Evolutionary conservation across 2,329 filamentous ascomycete species (phyloP).

Genomic region (Cladosporium sp.): DNA sequence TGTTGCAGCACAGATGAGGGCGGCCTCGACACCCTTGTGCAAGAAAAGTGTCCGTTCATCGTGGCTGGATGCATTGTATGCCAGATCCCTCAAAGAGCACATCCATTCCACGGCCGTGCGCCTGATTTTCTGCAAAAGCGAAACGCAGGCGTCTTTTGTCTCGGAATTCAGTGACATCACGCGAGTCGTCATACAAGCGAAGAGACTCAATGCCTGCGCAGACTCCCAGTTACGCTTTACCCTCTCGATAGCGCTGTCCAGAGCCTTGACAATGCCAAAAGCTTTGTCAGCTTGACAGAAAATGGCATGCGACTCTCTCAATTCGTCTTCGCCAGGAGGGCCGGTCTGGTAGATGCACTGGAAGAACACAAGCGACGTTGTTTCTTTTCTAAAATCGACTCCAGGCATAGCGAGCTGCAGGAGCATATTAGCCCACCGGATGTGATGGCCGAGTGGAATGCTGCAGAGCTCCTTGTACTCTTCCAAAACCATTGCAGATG

Average conservation of each 20-base stretch:
- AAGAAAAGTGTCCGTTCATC: constrained; percentile 23
- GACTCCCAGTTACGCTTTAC: constrained; percentile 27
- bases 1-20: constrained; percentile 50
- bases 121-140: constrained; percentile 37
- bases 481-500: constrained; percentile 40
- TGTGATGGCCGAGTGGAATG: constrained; percentile 40
- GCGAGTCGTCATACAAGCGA: constrained; percentile 19
- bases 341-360: constrained; percentile 53
- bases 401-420: constrained; percentile 47
- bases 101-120: constrained; percentile 47
- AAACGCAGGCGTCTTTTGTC: constrained; percentile 8
- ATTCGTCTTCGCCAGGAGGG: constrained; percentile 32
- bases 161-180: constrained; percentile 17
- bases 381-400: constrained; percentile 55
- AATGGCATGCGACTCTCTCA: constrained; percentile 44
- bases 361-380: constrained; percentile 44
- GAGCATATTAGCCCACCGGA: constrained; percentile 45
- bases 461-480: constrained; percentile 50
- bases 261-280: constrained; percentile 1
- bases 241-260: constrained; percentile 13
- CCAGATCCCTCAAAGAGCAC: constrained; percentile 40
- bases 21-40: constrained; percentile 44
- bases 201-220: constrained; percentile 17
- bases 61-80: constrained; percentile 34
- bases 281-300: constrained; percentile 39